Conservation (phyloP, 106 monocot genomes). For the Hemerocallis citrina region DNA sequence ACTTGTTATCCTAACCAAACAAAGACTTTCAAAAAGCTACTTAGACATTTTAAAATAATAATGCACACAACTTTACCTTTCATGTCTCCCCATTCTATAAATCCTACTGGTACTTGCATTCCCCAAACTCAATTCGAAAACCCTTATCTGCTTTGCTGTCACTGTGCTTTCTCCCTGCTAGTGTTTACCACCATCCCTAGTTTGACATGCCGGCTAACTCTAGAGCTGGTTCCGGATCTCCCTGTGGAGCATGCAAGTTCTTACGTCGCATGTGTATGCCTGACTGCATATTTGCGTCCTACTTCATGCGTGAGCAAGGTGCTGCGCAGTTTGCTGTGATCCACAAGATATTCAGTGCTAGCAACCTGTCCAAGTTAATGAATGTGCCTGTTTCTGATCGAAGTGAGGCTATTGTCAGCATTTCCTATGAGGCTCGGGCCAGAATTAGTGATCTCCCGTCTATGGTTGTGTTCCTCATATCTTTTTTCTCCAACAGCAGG, state of each 20-base stretch:
- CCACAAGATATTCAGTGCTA: conserved; percentile 68
- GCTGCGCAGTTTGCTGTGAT: conserved; percentile 48
- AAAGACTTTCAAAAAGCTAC: no score
- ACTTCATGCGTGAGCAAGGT: conserved; percentile 50
- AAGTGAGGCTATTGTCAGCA: conserved; percentile 48
- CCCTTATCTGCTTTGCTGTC: no score
- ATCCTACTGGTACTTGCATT: no score
- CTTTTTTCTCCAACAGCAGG: conserved; percentile 68
- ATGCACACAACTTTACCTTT: no score
- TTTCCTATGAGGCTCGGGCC: conserved; percentile 66
- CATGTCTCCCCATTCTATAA: no score
- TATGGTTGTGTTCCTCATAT: conserved; percentile 71
- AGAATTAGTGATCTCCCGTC: conserved; percentile 47
- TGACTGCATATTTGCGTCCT: conserved; percentile 54
- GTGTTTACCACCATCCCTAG: no score
- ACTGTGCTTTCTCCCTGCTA: no score
- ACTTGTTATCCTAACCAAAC: no score
- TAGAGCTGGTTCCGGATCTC: conserved; percentile 1
- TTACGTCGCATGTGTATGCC: conserved; percentile 52
- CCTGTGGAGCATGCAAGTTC: conserved; percentile 84
- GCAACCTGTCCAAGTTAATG: conserved; percentile 59
- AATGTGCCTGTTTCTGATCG: conserved; percentile 37
- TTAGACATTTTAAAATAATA: no score
- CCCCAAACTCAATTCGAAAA: no score
- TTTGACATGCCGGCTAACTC: no score